Percentiles rank a stretch among this genome's conserved stretches.
These are phyloP conservation scores for Daldinia vernicosa DNA, from an alignment of 495 filamentous ascomycete species.

Conservation along the genomic window DNA sequence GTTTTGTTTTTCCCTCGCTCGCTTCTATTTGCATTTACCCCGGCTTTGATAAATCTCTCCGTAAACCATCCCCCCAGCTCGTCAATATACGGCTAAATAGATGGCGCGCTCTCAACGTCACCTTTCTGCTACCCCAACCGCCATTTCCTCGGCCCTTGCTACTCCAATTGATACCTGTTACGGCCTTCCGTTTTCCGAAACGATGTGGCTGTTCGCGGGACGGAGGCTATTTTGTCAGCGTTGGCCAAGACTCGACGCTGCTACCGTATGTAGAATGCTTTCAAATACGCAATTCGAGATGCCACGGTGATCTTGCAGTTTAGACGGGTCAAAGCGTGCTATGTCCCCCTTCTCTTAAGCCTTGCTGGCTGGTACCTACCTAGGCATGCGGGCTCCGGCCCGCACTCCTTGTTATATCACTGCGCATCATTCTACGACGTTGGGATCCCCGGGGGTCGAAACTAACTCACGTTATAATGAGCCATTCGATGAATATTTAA, in stretches of 20 bases:
- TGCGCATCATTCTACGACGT: slow-evolving; percentile 24
- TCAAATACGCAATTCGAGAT: slow-evolving; percentile 23
- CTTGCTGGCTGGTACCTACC: neutral
- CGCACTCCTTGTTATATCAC: slow-evolving; percentile 34
- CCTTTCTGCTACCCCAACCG: slow-evolving; percentile 37
- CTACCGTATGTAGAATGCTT: slow-evolving; percentile 33
- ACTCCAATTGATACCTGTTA: slow-evolving; percentile 37
- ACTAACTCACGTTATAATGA: slow-evolving; percentile 23
- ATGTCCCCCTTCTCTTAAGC: neutral
- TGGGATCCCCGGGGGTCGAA: slow-evolving; percentile 8
- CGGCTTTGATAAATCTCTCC: slow-evolving; percentile 31
- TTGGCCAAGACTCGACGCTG: slow-evolving; percentile 36
- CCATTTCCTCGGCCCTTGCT: slow-evolving; percentile 41
- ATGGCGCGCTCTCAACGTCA: slow-evolving; percentile 37
- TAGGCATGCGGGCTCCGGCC: slow-evolving; percentile 28
- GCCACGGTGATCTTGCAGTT: slow-evolving; percentile 35
- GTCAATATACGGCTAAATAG: slow-evolving; percentile 50
- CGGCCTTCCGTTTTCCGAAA: slow-evolving; percentile 45
- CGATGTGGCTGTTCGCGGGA: slow-evolving; percentile 36
- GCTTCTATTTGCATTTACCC: slow-evolving; percentile 33
- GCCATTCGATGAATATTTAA: slow-evolving; percentile 40
- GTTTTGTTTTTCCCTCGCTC: slow-evolving; percentile 6
- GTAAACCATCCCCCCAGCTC: slow-evolving; percentile 29
- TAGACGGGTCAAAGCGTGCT: slow-evolving; percentile 17
- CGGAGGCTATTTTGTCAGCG: slow-evolving; percentile 31